These are phyloP conservation scores for Komagataella kurtzmanii DNA, from an alignment of 805 yeast species.

Conservation along the genomic window DNA sequence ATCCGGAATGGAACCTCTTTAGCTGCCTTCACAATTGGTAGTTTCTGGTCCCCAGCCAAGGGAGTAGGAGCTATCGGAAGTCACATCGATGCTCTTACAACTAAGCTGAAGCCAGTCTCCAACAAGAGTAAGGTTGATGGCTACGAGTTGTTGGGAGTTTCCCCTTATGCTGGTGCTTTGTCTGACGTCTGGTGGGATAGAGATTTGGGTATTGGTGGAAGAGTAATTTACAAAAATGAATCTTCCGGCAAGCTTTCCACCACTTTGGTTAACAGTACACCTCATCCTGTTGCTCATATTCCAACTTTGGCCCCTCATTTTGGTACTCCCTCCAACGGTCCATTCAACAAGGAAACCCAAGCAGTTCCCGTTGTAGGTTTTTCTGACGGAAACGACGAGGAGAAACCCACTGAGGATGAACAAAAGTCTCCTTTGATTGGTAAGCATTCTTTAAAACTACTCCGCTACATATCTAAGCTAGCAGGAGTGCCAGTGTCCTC, in stretches of 20 bases:
- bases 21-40: slow-evolving; percentile 60
- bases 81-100: slow-evolving; percentile 67
- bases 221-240: slow-evolving; percentile 27
- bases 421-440: slow-evolving; percentile 51
- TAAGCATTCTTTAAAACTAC: slow-evolving; percentile 51
- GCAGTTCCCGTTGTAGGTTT: slow-evolving; percentile 71
- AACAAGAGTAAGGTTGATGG: slow-evolving; percentile 52
- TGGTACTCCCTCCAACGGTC: slow-evolving; percentile 55
- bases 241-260: slow-evolving; percentile 20
- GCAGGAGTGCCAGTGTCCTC: slow-evolving; percentile 48
- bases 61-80: slow-evolving; percentile 63
- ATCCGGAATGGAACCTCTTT: slow-evolving; percentile 55
- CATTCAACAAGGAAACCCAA: slow-evolving; percentile 66
- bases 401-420: slow-evolving; percentile 46
- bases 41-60: slow-evolving; percentile 45
- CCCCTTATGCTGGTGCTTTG: slow-evolving; percentile 71
- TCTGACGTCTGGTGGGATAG: slow-evolving; percentile 67
- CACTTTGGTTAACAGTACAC: slow-evolving; percentile 41
- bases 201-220: slow-evolving; percentile 77
- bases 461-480: slow-evolving; percentile 55
- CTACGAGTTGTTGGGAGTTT: slow-evolving; percentile 67
- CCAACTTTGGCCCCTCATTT: slow-evolving; percentile 85
- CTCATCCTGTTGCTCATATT: slow-evolving; percentile 64
- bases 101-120: slow-evolving; percentile 60
- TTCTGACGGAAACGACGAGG: slow-evolving; percentile 20